Evolutionary conservation across 1,284 basidiomycete genomes (phyloP).

Genomic region (Psilocybe mexicana): DNA sequence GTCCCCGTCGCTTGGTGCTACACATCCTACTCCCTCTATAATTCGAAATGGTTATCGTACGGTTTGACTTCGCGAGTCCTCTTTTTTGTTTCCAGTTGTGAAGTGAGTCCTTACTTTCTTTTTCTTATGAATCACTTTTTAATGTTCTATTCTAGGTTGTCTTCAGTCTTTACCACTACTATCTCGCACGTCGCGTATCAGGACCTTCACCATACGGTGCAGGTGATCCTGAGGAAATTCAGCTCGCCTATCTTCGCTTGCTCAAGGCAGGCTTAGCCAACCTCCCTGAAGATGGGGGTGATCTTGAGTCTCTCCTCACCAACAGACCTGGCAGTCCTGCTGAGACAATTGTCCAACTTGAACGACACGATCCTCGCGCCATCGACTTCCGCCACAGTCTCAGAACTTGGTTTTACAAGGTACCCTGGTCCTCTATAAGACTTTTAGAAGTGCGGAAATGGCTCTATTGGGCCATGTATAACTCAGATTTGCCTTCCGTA

Average conservation of each 20-base stretch:
- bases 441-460: conserved; percentile 70
- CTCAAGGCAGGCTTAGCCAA: conserved; percentile 65
- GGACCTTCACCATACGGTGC: conserved; percentile 47
- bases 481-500: conserved; percentile 54
- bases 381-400: conserved; percentile 74
- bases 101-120: conserved; percentile 42
- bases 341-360: conserved; percentile 57
- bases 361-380: conserved; percentile 67
- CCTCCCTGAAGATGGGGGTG: conserved; percentile 51
- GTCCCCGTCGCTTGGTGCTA: conserved; percentile 73
- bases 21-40: conserved; percentile 54
- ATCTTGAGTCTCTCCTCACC: conserved; percentile 54
- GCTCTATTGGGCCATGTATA: conserved; percentile 87
- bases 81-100: conserved; percentile 55
- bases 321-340: conserved; percentile 61
- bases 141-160: conserved; percentile 49
- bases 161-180: conserved; percentile 74
- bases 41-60: conserved; percentile 45
- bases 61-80: conserved; percentile 36
- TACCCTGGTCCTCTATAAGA: conserved; percentile 72
- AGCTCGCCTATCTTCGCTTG: conserved; percentile 48
- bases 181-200: conserved; percentile 56
- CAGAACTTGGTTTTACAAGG: conserved; percentile 75
- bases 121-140: neutral
- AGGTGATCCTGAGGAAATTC: conserved; percentile 55